A percentile compares a stretch with the other conserved stretches of the same genome.
Evolutionary conservation across 2,329 filamentous ascomycete genomes (phyloP).

Genomic region (Arthrobotrys musiformis): DNA sequence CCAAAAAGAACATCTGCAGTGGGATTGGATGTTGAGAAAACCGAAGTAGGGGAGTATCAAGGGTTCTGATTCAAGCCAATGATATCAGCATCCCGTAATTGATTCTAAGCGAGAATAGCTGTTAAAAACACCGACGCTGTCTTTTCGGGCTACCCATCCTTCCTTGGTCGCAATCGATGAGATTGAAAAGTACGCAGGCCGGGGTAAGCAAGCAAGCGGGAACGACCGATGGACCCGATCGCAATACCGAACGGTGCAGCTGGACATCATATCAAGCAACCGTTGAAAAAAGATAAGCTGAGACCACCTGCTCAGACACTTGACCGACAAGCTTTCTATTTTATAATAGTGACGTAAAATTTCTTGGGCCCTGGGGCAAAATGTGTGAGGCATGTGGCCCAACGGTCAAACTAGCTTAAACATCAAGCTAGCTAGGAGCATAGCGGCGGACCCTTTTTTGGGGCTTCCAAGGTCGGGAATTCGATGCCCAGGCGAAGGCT

Average conservation of each 20-base stretch:
- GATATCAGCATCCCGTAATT: conserved; percentile 27
- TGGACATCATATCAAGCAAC: not conserved
- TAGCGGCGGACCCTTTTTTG: conserved; percentile 22
- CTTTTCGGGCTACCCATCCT: no score
- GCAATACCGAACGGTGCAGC: not conserved
- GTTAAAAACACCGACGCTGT: no score
- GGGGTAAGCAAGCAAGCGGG: no score
- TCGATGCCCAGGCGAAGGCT: not conserved
- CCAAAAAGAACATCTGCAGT: not conserved
- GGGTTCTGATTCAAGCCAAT: conserved; percentile 19
- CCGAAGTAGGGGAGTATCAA: conserved; percentile 8
- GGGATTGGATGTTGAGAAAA: conserved; percentile 13
- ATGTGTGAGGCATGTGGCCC: conserved; percentile 28
- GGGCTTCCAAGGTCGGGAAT: not conserved
- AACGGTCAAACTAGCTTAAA: conserved; percentile 5
- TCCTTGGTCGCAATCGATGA: not conserved
- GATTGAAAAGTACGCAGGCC: not conserved
- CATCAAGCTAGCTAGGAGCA: not conserved
- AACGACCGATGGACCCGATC: conserved; percentile 23
- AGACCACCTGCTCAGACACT: not conserved
- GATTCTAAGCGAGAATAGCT: conserved; percentile 27
- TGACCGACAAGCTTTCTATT: conserved; percentile 3
- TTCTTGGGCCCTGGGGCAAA: conserved; percentile 12
- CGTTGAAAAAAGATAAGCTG: not conserved
- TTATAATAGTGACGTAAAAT: conserved; percentile 46